These are phyloP conservation scores for Wickerhamia fluorescens DNA, from an alignment of 805 yeast species.

Conservation along the genomic window DNA sequence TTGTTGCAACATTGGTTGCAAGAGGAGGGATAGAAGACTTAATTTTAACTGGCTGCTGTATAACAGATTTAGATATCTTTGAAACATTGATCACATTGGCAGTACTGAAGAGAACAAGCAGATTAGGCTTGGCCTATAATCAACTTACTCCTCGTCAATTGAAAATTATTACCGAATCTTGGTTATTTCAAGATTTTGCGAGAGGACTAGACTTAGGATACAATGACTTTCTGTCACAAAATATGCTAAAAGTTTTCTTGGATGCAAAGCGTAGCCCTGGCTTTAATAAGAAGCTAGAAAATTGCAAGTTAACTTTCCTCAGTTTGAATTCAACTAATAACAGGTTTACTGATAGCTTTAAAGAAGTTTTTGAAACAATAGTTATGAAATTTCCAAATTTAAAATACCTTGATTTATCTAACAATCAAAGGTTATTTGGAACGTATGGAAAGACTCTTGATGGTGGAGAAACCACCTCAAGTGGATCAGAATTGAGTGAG, in stretches of 20 bases:
- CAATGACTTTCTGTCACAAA: conserved; percentile 51
- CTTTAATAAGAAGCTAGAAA: conserved; percentile 12
- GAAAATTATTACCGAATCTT: conserved; percentile 43
- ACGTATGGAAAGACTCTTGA: conserved; percentile 9
- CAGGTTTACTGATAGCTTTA: conserved; percentile 39
- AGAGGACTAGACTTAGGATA: conserved; percentile 80
- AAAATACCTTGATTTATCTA: conserved; percentile 69
- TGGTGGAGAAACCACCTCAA: not conserved
- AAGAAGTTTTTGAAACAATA: conserved; percentile 43
- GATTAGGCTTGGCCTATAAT: conserved; percentile 74
- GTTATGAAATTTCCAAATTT: conserved; percentile 51
- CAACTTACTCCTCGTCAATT: conserved; percentile 57
- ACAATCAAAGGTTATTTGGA: conserved; percentile 63
- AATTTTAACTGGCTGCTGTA: conserved; percentile 69
- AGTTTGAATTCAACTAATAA: conserved; percentile 63
- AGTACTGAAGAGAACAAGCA: conserved; percentile 44
- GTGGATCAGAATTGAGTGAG: conserved; percentile 3
- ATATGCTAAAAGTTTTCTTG: conserved; percentile 29
- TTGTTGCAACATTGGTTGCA: conserved; percentile 59
- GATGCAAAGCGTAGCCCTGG: conserved; percentile 19
- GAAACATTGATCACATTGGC: conserved; percentile 51
- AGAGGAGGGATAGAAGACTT: conserved; percentile 78
- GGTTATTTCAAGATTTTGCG: conserved; percentile 45
- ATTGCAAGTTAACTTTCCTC: conserved; percentile 33
- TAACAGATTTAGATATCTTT: conserved; percentile 49